phyloP scores from a whole-genome alignment of 2,329 filamentous ascomycete species.

The Alternaria hordeiaustralica region DNA sequence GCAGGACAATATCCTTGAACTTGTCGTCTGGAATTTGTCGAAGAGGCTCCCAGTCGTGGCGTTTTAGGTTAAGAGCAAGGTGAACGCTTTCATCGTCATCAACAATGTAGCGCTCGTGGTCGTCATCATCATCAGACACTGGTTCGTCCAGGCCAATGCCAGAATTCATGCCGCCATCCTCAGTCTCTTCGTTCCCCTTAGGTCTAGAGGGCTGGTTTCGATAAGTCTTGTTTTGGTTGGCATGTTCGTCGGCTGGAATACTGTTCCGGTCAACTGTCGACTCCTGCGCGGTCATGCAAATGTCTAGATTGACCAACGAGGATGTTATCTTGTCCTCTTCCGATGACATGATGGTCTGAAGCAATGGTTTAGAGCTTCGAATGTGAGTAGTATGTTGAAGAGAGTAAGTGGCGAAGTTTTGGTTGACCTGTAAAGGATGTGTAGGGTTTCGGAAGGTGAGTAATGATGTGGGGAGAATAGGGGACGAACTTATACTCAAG shows the following conservation, averaged over 20 bases:
- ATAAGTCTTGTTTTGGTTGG: not conserved
- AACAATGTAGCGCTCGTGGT: no score
- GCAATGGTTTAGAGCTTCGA: not conserved
- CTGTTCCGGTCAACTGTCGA: not conserved
- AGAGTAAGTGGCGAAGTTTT: not conserved
- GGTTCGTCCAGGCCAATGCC: no score
- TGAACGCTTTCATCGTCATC: no score
- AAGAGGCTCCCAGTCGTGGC: not conserved
- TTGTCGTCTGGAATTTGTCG: not conserved
- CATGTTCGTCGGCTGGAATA: not conserved
- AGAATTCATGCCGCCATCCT: no score
- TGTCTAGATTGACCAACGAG: not conserved
- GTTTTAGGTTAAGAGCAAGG: not conserved
- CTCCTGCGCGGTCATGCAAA: not conserved
- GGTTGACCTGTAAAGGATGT: not conserved
- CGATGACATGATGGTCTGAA: not conserved
- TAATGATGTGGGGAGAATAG: not conserved
- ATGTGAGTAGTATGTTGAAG: not conserved
- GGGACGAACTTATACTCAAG: not conserved
- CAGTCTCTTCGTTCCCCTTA: not conserved
- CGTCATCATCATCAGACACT: no score
- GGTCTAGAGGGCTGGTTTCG: not conserved
- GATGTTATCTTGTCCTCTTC: not conserved
- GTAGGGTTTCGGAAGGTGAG: not conserved
- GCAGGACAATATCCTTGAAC: not conserved